Evolutionary conservation across 129 eudicot species (phyloP).

Genomic region (Pseudognaphalium luteoalbum): DNA sequence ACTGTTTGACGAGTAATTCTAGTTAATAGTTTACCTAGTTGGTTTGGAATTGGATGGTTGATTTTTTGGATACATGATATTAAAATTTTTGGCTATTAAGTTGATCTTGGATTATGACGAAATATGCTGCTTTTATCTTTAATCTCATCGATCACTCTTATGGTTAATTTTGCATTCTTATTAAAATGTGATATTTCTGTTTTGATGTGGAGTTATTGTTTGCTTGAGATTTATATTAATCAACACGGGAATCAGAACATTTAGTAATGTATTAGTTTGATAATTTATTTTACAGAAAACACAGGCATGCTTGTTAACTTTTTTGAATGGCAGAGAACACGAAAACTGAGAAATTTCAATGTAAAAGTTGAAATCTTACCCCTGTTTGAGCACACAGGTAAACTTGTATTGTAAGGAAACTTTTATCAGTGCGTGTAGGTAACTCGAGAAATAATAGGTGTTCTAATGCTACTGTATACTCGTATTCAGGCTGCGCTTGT

Average conservation of each 20-base stretch:
- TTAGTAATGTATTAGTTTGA: not conserved
- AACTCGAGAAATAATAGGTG: not conserved
- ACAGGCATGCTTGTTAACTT: not conserved
- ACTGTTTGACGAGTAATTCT: slow-evolving; percentile 5
- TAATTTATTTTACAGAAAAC: too few species aligned
- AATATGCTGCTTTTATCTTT: slow-evolving; percentile 8
- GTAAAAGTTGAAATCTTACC: not conserved
- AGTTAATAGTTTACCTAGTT: slow-evolving; percentile 11
- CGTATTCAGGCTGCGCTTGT: not conserved
- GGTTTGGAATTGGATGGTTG: not conserved
- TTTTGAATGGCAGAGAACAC: not conserved
- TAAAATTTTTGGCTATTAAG: slow-evolving; percentile 22
- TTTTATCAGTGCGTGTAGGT: not conserved
- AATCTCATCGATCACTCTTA: slow-evolving; percentile 2
- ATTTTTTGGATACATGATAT: slow-evolving; percentile 13
- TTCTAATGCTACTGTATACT: slow-evolving; percentile 1
- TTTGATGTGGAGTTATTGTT: not conserved
- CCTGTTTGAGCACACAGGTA: not conserved
- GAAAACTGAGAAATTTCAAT: not conserved
- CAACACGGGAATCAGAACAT: not conserved
- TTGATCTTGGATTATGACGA: slow-evolving; percentile 20
- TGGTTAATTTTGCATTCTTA: not conserved
- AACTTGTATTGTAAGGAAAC: not conserved
- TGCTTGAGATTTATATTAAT: not conserved
- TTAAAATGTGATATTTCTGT: not conserved